A percentile compares a stretch with the other conserved stretches of the same genome.
Conservation (phyloP, 2,329 filamentous ascomycete genomes). For the Nothomitra cinnamomea region DNA sequence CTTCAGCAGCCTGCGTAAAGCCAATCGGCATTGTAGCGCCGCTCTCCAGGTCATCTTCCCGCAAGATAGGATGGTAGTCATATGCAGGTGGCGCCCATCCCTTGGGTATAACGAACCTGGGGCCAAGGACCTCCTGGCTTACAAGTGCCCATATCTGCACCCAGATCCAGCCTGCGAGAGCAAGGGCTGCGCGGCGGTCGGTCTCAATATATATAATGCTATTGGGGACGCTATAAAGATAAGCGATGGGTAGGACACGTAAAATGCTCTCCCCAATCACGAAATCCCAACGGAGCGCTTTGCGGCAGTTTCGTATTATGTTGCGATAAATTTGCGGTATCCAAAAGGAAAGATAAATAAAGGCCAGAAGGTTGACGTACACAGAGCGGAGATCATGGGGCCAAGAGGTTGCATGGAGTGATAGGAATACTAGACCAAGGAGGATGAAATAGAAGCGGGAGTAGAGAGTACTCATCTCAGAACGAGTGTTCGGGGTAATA, state of each 20-base stretch:
- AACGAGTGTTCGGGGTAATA: conserved; percentile 17
- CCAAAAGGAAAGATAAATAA: conserved; percentile 82
- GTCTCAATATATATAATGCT: conserved; percentile 68
- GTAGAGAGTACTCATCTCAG: conserved; percentile 40
- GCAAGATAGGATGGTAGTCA: conserved; percentile 85
- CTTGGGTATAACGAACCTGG: conserved; percentile 66
- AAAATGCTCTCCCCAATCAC: conserved; percentile 68
- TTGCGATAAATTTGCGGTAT: conserved; percentile 84
- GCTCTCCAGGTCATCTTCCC: conserved; percentile 65
- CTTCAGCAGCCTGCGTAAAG: conserved; percentile 22
- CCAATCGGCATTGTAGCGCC: conserved; percentile 64
- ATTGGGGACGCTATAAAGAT: conserved; percentile 62
- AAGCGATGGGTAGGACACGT: conserved; percentile 63
- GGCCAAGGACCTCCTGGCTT: conserved; percentile 71
- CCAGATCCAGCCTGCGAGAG: conserved; percentile 68
- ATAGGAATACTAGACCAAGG: conserved; percentile 38
- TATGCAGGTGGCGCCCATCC: conserved; percentile 56
- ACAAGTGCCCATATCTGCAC: conserved; percentile 63
- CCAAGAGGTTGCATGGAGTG: conserved; percentile 40
- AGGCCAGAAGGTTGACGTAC: conserved; percentile 45
- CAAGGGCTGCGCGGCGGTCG: conserved; percentile 46
- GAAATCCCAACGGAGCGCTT: conserved; percentile 82
- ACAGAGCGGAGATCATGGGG: conserved; percentile 26
- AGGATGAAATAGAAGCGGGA: conserved; percentile 44
- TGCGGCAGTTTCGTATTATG: conserved; percentile 74